A percentile compares a stretch with the other conserved stretches of the same genome.
Evolutionary conservation across 352 stramenopile genomes (phyloP).

Genomic region (Pythium volutum): DNA sequence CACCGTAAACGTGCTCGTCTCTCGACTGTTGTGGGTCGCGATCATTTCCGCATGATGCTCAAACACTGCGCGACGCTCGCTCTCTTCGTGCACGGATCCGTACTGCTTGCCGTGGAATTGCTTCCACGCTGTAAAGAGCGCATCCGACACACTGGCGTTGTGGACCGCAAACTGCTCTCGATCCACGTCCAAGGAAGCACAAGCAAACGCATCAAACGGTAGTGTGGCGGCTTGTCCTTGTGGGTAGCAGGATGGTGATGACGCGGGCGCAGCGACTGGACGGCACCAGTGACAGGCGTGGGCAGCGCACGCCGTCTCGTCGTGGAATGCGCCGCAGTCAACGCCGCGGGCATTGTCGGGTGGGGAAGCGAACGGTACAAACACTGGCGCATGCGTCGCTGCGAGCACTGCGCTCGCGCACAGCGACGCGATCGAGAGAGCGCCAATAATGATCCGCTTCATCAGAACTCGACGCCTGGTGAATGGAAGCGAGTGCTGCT

Average conservation of each 20-base stretch:
- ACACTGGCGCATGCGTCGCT: not conserved
- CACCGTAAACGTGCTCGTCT: constrained; percentile 49
- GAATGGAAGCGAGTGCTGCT: too few relatives aligned
- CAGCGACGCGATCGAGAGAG: not conserved
- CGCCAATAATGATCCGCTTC: not conserved
- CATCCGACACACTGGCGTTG: constrained; percentile 2
- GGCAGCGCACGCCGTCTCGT: too few relatives aligned
- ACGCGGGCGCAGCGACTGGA: too few relatives aligned
- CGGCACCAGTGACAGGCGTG: too few relatives aligned
- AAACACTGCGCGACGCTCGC: constrained; percentile 54
- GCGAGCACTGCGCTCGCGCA: not conserved
- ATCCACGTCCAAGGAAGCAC: too few relatives aligned
- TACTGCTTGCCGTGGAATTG: constrained; percentile 42
- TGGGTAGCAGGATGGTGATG: too few relatives aligned
- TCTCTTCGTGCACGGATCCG: constrained; percentile 39
- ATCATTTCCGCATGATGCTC: constrained; percentile 51
- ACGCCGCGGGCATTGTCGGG: too few relatives aligned
- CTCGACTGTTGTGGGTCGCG: constrained; percentile 47
- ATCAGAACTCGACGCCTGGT: too few relatives aligned
- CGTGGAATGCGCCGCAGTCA: too few relatives aligned
- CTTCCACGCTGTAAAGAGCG: constrained; percentile 60
- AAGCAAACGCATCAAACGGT: too few relatives aligned
- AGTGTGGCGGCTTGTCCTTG: too few relatives aligned
- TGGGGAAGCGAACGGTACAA: not conserved
- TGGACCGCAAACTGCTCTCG: not conserved